Base-by-base conservation (phyloP, 371 early-diverging fungal species). In the Mucor indicus region DNA sequence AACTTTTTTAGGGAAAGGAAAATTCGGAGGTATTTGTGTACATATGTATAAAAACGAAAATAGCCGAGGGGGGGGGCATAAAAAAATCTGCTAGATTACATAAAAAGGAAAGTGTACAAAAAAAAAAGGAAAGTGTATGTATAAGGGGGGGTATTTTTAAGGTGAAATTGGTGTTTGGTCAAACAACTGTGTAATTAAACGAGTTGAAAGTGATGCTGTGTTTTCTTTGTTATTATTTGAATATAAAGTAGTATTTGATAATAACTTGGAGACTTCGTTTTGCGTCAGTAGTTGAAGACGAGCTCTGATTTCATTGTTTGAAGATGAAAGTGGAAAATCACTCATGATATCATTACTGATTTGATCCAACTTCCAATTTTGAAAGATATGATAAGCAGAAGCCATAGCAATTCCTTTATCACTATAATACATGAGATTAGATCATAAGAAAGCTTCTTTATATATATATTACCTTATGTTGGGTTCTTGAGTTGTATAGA, bases 391-490 rank as follows among this genome's bases (percentile, higher is more conserved):
- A 49, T 71, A 75, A 37, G 75, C 75, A 33, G 69, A 66, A 4
- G 75, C 75, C 75, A 75, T 71, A 11, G 67, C 75, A 23, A 75
- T 64, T 5, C 61, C 66, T 35, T 71, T 75, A 44, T 75, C 69
- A 59, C 75, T 75, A 51, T 23, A 45, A 15, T 29, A 29, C 12
- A 23, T 24, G 33, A 44, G 35, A 36, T 24, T 32, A 12, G 20
- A 38, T 2, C 7, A 10, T 4, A 17, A 38, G 38, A 21, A 17
- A 20, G 5, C 15, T 16, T 4, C 6, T 39, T 12, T 22, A 19
- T 20, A 15, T 7, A 27, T 32, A 12, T 19, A 12, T 47, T 67
- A 62, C 69, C 66, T 62, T 32, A 60, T n/a, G 38, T 41, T 60
- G 16, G 55, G 36, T 25, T 59, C 57, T 29, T 53, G 40, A 33